Conservation (phyloP, 2,329 filamentous ascomycete genomes). For the Monosporascus sp. region DNA sequence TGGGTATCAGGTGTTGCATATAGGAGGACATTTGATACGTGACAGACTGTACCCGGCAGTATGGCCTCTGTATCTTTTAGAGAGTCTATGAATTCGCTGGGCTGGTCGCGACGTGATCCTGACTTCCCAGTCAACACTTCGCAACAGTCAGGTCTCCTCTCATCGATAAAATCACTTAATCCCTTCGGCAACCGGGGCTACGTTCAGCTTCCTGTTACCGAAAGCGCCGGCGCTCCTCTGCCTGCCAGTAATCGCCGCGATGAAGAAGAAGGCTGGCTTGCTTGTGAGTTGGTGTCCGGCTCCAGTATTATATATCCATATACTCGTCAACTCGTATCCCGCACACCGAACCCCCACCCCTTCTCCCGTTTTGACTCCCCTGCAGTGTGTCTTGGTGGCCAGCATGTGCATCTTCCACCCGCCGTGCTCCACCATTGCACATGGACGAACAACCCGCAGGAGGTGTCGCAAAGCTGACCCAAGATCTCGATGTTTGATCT, state of each 20-base stretch:
- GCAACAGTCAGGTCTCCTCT: constrained; percentile 67
- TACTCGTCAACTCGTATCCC: constrained; percentile 12
- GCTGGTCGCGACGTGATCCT: constrained; percentile 81
- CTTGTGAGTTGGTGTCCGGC: constrained; percentile 63
- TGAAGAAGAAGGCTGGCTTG: constrained; percentile 94
- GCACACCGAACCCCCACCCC: constrained; percentile 8
- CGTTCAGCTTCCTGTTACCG: constrained; percentile 82
- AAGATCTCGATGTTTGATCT: constrained; percentile 23
- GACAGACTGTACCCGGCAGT: constrained; percentile 7
- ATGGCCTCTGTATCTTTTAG: constrained; percentile 90
- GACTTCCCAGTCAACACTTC: constrained; percentile 71
- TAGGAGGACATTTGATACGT: background rate
- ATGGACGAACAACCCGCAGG: constrained; percentile 23
- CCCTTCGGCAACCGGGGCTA: constrained; percentile 84
- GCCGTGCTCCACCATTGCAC: constrained; percentile 37
- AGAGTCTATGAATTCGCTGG: constrained; percentile 89
- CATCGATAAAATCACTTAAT: constrained; percentile 78
- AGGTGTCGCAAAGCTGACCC: constrained; percentile 21
- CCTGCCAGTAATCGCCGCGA: constrained; percentile 80
- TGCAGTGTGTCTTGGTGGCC: constrained; percentile 32
- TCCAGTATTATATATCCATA: constrained; percentile 15
- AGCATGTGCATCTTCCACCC: constrained; percentile 39
- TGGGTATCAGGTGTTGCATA: background rate
- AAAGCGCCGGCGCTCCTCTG: constrained; percentile 75
- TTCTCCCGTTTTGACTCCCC: constrained; percentile 18